Conservation (phyloP, 1,284 basidiomycete species). For the Rhodofomes roseus region DNA sequence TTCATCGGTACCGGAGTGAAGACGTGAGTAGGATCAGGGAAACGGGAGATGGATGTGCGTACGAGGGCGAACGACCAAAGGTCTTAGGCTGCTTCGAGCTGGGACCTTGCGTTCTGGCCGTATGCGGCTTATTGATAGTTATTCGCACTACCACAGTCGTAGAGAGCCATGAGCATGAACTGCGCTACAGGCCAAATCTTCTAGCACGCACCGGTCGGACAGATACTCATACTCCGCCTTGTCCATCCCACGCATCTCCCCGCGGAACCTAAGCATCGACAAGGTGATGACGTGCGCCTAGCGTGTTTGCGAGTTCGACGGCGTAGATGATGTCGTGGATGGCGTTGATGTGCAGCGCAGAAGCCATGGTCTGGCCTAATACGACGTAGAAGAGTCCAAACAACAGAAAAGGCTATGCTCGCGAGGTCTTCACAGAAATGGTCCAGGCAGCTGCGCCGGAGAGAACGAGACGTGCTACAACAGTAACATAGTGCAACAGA, state of each 20-base stretch:
- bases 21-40: too few relatives aligned
- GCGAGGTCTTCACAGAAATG: too few relatives aligned
- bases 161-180: too few relatives aligned
- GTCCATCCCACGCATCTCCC: background rate
- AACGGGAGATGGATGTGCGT: background rate
- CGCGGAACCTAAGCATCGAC: background rate
- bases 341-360: background rate
- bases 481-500: too few relatives aligned
- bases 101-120: background rate
- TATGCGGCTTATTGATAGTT: background rate
- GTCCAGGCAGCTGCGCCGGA: too few relatives aligned
- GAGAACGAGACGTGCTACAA: too few relatives aligned
- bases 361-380: background rate
- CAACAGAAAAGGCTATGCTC: too few relatives aligned
- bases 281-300: too few relatives aligned
- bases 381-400: too few relatives aligned
- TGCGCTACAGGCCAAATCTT: background rate
- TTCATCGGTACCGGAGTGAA: background rate
- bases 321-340: conserved; percentile 1
- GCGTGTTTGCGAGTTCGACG: background rate
- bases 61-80: background rate
- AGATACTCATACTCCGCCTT: background rate
- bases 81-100: background rate
- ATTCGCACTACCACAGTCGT: too few relatives aligned
- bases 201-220: background rate